Conservation (phyloP, 495 filamentous ascomycete species). For the Penicillium herquei region DNA sequence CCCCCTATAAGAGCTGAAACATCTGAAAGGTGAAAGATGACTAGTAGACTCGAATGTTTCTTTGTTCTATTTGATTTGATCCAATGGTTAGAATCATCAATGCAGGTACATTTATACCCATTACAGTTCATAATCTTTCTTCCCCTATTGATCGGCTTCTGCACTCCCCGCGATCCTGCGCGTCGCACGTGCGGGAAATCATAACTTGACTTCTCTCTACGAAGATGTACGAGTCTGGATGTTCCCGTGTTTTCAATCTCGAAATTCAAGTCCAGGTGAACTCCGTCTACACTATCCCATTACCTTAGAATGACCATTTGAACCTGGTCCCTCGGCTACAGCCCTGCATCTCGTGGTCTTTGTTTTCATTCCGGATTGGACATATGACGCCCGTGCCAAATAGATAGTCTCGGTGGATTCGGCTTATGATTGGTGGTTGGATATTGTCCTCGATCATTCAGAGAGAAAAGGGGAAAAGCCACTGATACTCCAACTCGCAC, state of each 20-base stretch:
- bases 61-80: too few relatives aligned
- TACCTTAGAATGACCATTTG: background rate
- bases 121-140: background rate
- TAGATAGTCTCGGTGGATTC: background rate
- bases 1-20: too few relatives aligned
- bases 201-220: constrained; percentile 7
- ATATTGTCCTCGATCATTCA: too few relatives aligned
- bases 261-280: background rate
- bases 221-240: background rate
- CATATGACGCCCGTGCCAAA: background rate
- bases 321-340: background rate
- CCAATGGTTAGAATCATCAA: background rate
- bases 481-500: too few relatives aligned
- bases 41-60: too few relatives aligned
- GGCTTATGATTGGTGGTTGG: too few relatives aligned
- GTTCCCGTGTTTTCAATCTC: background rate
- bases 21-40: too few relatives aligned
- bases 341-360: background rate
- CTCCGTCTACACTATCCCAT: too few relatives aligned
- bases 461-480: too few relatives aligned
- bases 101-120: constrained; percentile 27
- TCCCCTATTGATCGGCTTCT: constrained; percentile 24
- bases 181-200: constrained; percentile 23
- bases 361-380: background rate
- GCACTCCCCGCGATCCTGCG: constrained; percentile 26